Evolutionary conservation across 140 eudicot species (phyloP).

Genomic region (Flaveria floridana): DNA sequence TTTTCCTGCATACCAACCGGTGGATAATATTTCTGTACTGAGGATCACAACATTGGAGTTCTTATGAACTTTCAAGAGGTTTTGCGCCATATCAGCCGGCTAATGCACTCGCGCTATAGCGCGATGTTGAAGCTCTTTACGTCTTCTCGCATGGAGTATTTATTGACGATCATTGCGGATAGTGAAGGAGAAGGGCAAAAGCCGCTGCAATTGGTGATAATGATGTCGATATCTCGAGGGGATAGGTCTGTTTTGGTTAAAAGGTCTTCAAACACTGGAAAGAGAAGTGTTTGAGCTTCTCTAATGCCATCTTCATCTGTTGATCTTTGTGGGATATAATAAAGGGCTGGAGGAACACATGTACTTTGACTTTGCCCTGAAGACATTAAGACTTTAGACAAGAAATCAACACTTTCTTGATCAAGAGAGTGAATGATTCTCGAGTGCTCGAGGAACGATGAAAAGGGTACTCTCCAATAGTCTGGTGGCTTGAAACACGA

Average conservation of each 20-base stretch:
- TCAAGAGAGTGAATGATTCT: constrained; percentile 41
- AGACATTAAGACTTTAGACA: constrained; percentile 46
- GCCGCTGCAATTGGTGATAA: constrained; percentile 70
- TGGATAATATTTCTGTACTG: constrained; percentile 69
- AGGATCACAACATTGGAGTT: constrained; percentile 58
- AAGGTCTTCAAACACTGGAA: constrained; percentile 58
- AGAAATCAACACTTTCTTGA: constrained; percentile 42
- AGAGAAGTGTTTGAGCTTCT: constrained; percentile 52
- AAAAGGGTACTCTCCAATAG: constrained; percentile 54
- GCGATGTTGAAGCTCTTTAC: constrained; percentile 61
- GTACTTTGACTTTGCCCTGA: constrained; percentile 61
- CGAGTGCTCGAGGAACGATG: constrained; percentile 62
- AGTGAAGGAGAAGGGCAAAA: constrained; percentile 67
- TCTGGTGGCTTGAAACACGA: constrained; percentile 65
- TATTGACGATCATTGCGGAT: constrained; percentile 50
- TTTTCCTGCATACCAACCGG: constrained; percentile 64
- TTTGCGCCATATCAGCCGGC: constrained; percentile 53
- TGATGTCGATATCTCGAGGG: constrained; percentile 51
- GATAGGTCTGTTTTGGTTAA: constrained; percentile 45
- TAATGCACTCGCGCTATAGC: constrained; percentile 73
- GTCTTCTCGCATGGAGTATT: constrained; percentile 48
- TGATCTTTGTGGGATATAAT: constrained; percentile 56
- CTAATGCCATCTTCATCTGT: constrained; percentile 42
- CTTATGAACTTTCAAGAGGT: constrained; percentile 43
- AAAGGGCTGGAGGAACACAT: constrained; percentile 54